Conservation (phyloP, 257 asterid genomes). For the Vinca minor region DNA sequence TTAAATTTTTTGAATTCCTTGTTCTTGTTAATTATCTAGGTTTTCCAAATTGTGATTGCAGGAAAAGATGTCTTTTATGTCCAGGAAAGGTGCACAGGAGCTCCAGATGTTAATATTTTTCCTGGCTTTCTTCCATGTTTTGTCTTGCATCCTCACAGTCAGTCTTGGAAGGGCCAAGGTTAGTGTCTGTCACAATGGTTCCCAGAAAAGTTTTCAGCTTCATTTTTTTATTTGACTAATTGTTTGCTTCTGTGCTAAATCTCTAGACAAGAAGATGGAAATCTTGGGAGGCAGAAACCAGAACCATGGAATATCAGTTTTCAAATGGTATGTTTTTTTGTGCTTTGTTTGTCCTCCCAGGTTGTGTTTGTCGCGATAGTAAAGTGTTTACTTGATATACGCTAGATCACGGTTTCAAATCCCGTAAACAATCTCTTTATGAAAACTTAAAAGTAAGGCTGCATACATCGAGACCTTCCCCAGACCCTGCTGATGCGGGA, state of each 20-base stretch:
- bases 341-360: too few relatives aligned
- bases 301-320: conserved; percentile 58
- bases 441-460: too few relatives aligned
- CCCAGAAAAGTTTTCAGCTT: neutral
- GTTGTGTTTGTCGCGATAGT: too few relatives aligned
- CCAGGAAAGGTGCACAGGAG: conserved; percentile 50
- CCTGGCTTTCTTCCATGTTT: conserved; percentile 61
- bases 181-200: neutral
- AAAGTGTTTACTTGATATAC: too few relatives aligned
- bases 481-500: too few relatives aligned
- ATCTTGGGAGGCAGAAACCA: conserved; percentile 79
- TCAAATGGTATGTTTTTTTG: conserved; percentile 40
- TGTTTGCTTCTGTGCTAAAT: conserved; percentile 8
- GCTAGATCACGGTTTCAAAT: too few relatives aligned
- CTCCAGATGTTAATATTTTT: conserved; percentile 65
- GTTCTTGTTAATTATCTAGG: neutral
- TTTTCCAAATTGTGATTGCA: conserved; percentile 22
- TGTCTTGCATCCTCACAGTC: conserved; percentile 61
- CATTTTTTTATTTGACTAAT: neutral
- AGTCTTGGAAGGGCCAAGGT: conserved; percentile 69
- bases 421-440: too few relatives aligned
- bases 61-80: conserved; percentile 60
- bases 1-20: neutral
- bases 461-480: too few relatives aligned
- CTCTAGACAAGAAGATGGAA: conserved; percentile 68